A percentile compares a stretch with the other conserved stretches of the same genome.
These are phyloP conservation scores for Coprinopsis sp. DNA, from an alignment of 768 basidiomycete genomes.

Conservation along the genomic window DNA sequence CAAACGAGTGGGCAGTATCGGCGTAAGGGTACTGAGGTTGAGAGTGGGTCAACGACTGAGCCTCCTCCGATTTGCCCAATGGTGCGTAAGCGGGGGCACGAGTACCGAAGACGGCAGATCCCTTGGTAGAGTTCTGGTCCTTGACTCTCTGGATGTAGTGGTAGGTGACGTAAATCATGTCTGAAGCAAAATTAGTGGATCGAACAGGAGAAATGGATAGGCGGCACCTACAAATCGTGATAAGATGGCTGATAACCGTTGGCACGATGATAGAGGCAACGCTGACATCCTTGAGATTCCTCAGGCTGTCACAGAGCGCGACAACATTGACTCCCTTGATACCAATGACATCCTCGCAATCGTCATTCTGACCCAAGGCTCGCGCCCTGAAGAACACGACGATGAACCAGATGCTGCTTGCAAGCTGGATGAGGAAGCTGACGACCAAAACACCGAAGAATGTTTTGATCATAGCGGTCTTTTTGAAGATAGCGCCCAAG, in stretches of 20 bases:
- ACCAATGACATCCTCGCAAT: slow-evolving; percentile 23
- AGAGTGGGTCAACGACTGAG: slow-evolving; percentile 23
- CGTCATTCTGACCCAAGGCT: slow-evolving; percentile 22
- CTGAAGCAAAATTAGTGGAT: slow-evolving; percentile 20
- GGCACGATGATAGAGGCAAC: slow-evolving; percentile 33
- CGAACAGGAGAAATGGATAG: slow-evolving; percentile 2
- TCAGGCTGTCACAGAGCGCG: slow-evolving; percentile 23
- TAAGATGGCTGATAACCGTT: slow-evolving; percentile 16
- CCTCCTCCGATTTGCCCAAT: slow-evolving; percentile 21
- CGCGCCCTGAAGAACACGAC: slow-evolving; percentile 29
- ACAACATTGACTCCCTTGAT: slow-evolving; percentile 14
- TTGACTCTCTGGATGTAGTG: slow-evolving; percentile 31
- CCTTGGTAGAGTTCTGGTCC: slow-evolving; percentile 21
- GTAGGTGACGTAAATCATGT: slow-evolving; percentile 35
- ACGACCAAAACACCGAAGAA: slow-evolving; percentile 29
- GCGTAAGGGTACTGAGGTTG: slow-evolving; percentile 28
- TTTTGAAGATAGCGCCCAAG: slow-evolving; percentile 35
- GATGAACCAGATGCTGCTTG: slow-evolving; percentile 27
- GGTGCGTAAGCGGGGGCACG: slow-evolving; percentile 22
- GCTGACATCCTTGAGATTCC: slow-evolving; percentile 20
- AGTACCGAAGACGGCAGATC: slow-evolving; percentile 16
- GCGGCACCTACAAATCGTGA: slow-evolving; percentile 33
- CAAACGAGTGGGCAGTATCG: slow-evolving; percentile 26
- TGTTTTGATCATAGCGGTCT: slow-evolving; percentile 29
- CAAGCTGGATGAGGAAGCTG: slow-evolving; percentile 26